phyloP scores from a whole-genome alignment of 345 rosid genomes.

The Gossypium sturtianum region DNA sequence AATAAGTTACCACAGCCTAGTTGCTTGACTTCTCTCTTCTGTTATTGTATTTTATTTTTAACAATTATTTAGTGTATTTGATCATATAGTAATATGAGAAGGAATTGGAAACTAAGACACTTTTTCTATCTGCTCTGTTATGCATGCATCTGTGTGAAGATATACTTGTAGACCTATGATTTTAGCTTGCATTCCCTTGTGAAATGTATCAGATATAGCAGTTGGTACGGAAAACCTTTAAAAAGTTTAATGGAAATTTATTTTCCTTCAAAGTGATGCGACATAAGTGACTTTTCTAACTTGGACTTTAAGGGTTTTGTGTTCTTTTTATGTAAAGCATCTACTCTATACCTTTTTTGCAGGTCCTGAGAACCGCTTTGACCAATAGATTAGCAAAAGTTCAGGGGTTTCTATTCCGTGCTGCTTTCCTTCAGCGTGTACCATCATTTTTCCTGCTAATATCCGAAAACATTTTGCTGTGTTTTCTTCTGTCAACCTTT shows the following conservation, averaged over 20 bases:
- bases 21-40: background rate
- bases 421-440: conserved; percentile 90
- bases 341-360: conserved; percentile 20
- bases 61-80: background rate
- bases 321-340: conserved; percentile 6
- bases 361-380: conserved; percentile 84
- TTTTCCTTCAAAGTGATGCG: background rate
- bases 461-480: conserved; percentile 81
- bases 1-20: background rate
- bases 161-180: background rate
- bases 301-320: background rate
- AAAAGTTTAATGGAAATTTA: background rate
- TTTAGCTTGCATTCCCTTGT: background rate
- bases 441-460: conserved; percentile 81
- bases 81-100: background rate
- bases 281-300: background rate
- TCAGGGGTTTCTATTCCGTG: conserved; percentile 93
- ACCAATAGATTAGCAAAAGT: conserved; percentile 97
- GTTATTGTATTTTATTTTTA: background rate
- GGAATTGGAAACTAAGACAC: background rate
- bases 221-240: background rate
- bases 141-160: background rate
- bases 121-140: background rate
- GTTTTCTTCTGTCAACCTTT: conserved; percentile 76
- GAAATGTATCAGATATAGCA: background rate